Percentiles rank a stretch among this genome's conserved stretches.
Evolutionary conservation across 2,329 filamentous ascomycete genomes (phyloP).

Genomic region (Colletotrichum nymphaeae): DNA sequence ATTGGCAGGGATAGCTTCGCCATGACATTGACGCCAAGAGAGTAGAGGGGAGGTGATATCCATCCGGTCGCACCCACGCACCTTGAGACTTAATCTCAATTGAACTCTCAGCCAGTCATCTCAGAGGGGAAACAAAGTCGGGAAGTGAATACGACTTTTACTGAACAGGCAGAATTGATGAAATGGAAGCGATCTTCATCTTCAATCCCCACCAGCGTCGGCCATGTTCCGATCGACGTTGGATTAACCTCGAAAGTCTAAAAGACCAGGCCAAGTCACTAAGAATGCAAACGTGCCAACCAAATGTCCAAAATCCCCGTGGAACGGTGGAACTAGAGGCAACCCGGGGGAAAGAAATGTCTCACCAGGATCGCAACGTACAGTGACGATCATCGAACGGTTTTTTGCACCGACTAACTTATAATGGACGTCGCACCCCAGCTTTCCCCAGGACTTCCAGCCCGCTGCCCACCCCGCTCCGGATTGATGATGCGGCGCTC

Average conservation of each 20-base stretch:
- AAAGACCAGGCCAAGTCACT: neutral
- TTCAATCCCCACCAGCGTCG: neutral
- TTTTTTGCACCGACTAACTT: neutral
- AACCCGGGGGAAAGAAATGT: constrained; percentile 10
- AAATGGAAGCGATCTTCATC: neutral
- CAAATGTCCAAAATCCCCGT: neutral
- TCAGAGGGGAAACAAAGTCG: too few relatives aligned
- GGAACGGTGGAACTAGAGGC: neutral
- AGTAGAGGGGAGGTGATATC: too few relatives aligned
- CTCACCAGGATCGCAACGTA: constrained; percentile 3
- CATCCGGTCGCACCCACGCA: too few relatives aligned
- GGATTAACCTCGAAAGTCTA: constrained; percentile 10
- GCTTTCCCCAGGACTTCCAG: neutral
- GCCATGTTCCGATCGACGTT: neutral
- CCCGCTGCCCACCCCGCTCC: neutral
- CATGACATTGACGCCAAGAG: neutral
- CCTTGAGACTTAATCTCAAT: too few relatives aligned
- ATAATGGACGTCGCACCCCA: neutral
- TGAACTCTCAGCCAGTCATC: too few relatives aligned
- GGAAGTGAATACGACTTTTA: neutral
- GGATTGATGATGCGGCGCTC: neutral
- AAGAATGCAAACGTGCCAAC: neutral
- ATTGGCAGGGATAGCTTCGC: neutral
- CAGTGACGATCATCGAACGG: constrained; percentile 3
- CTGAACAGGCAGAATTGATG: neutral